Evolutionary conservation across 805 yeast genomes (phyloP), one percentile per base, ranked within the genome.

Genomic region (Barnettozyma pratensis): DNA sequence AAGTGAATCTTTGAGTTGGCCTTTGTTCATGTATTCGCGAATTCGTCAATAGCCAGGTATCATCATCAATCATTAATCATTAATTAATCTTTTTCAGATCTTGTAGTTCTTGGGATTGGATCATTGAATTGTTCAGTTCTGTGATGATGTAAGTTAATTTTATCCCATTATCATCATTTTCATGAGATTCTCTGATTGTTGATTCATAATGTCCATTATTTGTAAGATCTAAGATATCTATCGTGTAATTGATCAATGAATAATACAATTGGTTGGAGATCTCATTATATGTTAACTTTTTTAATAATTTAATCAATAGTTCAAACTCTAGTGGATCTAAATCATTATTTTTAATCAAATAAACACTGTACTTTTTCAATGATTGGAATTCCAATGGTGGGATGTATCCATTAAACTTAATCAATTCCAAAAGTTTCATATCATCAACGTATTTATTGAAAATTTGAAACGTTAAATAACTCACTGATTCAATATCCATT

Each of bases 401-500:
- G 1, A 19, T 19, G 9, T 30, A 32, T 7, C 44, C 44, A 5
- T 34, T 37, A 19, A 19, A 42, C 10, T 26, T 12, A 6, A 12
- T 14, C n/a, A 34, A 14, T 27, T 38, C 35, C 41, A 7, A 12
- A 5, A 9, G 39, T 11, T 36, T 37, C 6, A 14, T 39, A 14
- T 28, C 34, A 26, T 30, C 28, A 10, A 31, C 25, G 25, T 47
- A 19, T 2, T 37, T 19, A 28, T 31, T 27, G n/a, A 47, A 31
- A 9, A 47, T 32, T 29, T 35, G 25, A 7, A 47, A 43, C 9
- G 32, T 43, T 35, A 47, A 31, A 27, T 40, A 47, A 19, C 39
- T n/a, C 9, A 47, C 7, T 6, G 47, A 40, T 42, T 47, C 50
- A 32, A 47, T 40, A 27, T 47, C 45, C 25, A 47, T 30, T 8